Base-by-base conservation (phyloP, 495 filamentous ascomycete species). In the Daldinia concentrica region DNA sequence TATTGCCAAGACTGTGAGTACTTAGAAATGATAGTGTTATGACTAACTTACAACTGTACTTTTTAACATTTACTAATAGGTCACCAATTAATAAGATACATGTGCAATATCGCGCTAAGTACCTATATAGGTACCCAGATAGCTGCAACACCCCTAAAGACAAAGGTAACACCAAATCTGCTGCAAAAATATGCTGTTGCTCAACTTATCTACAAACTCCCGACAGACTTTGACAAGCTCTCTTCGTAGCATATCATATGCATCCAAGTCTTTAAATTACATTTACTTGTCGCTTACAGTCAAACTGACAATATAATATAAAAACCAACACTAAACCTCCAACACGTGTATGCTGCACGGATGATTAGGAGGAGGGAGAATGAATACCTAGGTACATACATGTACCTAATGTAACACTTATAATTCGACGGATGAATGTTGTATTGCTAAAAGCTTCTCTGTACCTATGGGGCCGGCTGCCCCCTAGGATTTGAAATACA, bases 61-160 rank as follows among this genome's bases (percentile, higher is more conserved):
- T 7, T 22, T 5, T 50, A 7, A 22, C 36, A 34, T 51, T 2
- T 14, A 34, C 34, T 6, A 12, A 17, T 43, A 45, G 8, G 30
- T 37, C 8, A n/a, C 7, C n/a, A 22, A 55, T 37, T 68, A 68
- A n/a, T 48, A 15, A 17, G 27, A 14, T 61, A 68, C 64, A 34
- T 58, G 32, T 4, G 32, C 32, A 36, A 14, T 14, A 36, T 36
- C 32, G 32, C 32, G 9, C 32, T 36, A 36, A 11, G 32, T 14
- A 12, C 29, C 29, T 30, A 2, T n/a, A 41, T 41, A n/a, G 37
- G 32, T 14, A 12, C 41, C 1, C 22, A 34, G 30, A 34, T 48
- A 48, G 8, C 2, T 48, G 19, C 43, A 48, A 24, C 43, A 48
- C 43, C 43, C 43, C 43, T 45, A 48, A 22, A 11, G 7, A 19